Conservation (phyloP, 2,329 filamentous ascomycete genomes). For the Tympanopsis confertula region DNA sequence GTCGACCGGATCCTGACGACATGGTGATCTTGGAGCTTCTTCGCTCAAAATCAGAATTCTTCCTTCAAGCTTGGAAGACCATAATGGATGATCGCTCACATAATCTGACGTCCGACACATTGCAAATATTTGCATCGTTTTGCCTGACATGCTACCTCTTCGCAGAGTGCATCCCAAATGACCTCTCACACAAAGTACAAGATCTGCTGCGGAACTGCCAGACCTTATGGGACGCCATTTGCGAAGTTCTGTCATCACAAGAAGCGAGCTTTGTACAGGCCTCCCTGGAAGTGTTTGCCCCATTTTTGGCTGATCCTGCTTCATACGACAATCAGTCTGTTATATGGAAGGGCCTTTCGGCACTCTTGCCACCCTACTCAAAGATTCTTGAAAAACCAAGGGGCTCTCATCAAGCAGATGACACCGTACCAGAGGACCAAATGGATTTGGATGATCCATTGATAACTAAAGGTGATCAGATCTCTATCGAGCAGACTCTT, state of each 20-base stretch:
- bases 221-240: background rate
- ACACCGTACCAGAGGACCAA: background rate
- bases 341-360: background rate
- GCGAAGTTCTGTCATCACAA: background rate
- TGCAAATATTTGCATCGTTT: background rate
- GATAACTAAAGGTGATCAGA: background rate
- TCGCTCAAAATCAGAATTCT: background rate
- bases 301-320: background rate
- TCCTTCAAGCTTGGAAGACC: background rate
- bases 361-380: background rate
- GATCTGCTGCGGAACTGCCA: background rate
- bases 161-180: background rate
- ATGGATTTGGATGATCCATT: constrained; percentile 1
- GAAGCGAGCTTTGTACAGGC: background rate
- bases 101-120: background rate
- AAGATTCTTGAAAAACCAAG: background rate
- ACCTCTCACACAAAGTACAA: background rate
- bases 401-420: background rate
- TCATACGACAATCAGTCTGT: background rate
- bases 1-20: background rate
- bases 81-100: background rate
- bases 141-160: background rate
- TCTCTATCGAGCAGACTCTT: too few relatives aligned
- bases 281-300: background rate
- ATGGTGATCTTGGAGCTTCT: background rate